A percentile compares a stretch with the other conserved stretches of the same genome.
Conservation (phyloP, 176 grass and related monocot species). For the Puya raimondii region DNA sequence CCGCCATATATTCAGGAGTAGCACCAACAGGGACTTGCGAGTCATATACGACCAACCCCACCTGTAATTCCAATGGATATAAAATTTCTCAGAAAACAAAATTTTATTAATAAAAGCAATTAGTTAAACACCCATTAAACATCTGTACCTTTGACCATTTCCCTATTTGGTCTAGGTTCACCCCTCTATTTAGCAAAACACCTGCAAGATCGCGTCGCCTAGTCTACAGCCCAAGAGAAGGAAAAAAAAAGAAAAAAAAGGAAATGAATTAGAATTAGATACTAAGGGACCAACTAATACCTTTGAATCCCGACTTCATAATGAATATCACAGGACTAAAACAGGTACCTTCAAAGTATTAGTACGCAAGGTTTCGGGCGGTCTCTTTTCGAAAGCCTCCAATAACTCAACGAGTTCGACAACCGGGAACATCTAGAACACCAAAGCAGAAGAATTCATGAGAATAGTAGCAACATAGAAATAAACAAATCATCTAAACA, state of each 20-base stretch:
- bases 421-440: slow-evolving; percentile 74
- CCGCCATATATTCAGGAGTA: slow-evolving; percentile 97
- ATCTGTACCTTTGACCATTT: slow-evolving; percentile 95
- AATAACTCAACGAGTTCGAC: slow-evolving; percentile 85
- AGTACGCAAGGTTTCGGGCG: slow-evolving; percentile 77
- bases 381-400: slow-evolving; percentile 91
- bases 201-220: slow-evolving; percentile 93
- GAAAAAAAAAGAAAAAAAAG: not conserved
- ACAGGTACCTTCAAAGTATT: slow-evolving; percentile 82
- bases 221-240: slow-evolving; percentile 39
- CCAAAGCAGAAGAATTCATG: not conserved
- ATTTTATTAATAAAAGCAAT: not conserved
- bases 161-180: slow-evolving; percentile 93
- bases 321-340: not conserved
- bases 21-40: slow-evolving; percentile 86
- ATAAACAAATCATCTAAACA: slow-evolving; percentile 21
- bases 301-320: not conserved
- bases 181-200: slow-evolving; percentile 94
- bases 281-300: not conserved
- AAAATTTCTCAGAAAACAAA: slow-evolving; percentile 10
- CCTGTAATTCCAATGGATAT: slow-evolving; percentile 38
- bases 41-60: slow-evolving; percentile 94
- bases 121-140: not conserved
- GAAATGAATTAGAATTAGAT: not conserved
- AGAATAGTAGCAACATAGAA: not conserved